Conservation (phyloP, 768 basidiomycete species). For the Piloderma croceum region DNA sequence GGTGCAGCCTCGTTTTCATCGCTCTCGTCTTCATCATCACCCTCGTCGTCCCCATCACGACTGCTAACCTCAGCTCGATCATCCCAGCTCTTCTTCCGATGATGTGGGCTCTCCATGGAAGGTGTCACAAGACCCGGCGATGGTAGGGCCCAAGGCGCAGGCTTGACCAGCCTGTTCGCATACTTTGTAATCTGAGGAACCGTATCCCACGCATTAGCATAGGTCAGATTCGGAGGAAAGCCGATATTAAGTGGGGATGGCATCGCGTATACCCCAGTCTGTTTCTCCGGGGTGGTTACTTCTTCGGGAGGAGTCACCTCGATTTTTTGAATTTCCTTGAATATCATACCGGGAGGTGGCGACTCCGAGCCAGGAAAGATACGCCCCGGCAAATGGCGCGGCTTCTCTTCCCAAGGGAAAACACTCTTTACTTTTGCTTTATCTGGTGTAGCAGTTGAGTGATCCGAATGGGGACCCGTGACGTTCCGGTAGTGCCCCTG, state of each 20-base stretch:
- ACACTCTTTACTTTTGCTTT: constrained; percentile 64
- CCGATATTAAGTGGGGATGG: constrained; percentile 28
- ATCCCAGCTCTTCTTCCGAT: constrained; percentile 38
- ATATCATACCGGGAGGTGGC: constrained; percentile 37
- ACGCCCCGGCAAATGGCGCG: constrained; percentile 59
- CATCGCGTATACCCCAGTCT: too few species aligned
- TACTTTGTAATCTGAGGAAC: constrained; percentile 78
- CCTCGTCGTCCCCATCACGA: constrained; percentile 78
- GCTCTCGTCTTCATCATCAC: constrained; percentile 40
- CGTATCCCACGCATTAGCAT: constrained; percentile 81
- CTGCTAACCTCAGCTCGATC: constrained; percentile 63
- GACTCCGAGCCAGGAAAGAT: constrained; percentile 66
- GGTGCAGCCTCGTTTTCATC: constrained; percentile 27
- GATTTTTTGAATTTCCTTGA: too few species aligned
- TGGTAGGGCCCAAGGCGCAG: constrained; percentile 37
- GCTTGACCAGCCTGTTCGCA: constrained; percentile 52
- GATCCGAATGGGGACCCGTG: constrained; percentile 39
- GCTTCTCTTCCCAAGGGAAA: constrained; percentile 94
- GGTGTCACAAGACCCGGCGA: constrained; percentile 45
- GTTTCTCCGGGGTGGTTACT: too few species aligned
- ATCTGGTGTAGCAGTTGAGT: constrained; percentile 55
- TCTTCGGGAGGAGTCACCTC: too few species aligned
- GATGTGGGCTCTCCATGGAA: constrained; percentile 28
- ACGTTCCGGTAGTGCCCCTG: constrained; percentile 74
- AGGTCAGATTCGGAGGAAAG: constrained; percentile 54